Evolutionary conservation across 2,329 filamentous ascomycete species (phyloP), one percentile per base, ranked within the genome.

Genomic region (Pseudopyricularia cyperi): DNA sequence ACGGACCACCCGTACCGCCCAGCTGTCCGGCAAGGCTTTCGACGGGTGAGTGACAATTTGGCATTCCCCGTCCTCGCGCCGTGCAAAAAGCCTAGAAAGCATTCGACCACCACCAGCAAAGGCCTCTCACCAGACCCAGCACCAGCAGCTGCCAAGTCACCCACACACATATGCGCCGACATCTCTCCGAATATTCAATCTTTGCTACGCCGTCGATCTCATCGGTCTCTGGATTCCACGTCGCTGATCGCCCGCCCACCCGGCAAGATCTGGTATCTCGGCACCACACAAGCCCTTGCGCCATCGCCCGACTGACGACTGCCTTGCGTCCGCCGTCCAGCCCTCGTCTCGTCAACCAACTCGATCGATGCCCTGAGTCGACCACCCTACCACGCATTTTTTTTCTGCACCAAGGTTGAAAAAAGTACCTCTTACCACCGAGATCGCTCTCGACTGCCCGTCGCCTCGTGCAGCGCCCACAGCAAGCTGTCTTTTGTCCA

Each of bases 321-420:
- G 3, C 47, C n/a, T 34, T 35, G 35, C 22, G 30, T 33, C n/a
- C n/a, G n/a, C n/a, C 17, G 47, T 34, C 47, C 32, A 33, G 19
- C n/a, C 47, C 19, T 49, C 32, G 11, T 34, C 47, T 30, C n/a
- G 17, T 30, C 32, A 49, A 24, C 22, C 30, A 49, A 24, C 26
- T 49, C 47, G 32, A 14, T 49, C 34, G 32, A 49, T 34, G 47
- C 30, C 35, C n/a, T 33, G 32, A 49, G 30, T 49, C 47, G 47
- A 49, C 14, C 17, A 17, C 47, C 30, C 19, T n/a, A n/a, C 30
- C 9, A 34, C 14, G n/a, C 32, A 17, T 22, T 49, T 17, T 14
- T 49, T 35, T 49, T n/a, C n/a, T n/a, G n/a, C n/a, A n/a, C 28
- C 30, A 34, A 35, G 47, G 5, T 32, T 17, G 32, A 33, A n/a